These are phyloP conservation scores for Ascocoryne sarcoides DNA, from an alignment of 2,329 filamentous ascomycete genomes.

Conservation along the genomic window DNA sequence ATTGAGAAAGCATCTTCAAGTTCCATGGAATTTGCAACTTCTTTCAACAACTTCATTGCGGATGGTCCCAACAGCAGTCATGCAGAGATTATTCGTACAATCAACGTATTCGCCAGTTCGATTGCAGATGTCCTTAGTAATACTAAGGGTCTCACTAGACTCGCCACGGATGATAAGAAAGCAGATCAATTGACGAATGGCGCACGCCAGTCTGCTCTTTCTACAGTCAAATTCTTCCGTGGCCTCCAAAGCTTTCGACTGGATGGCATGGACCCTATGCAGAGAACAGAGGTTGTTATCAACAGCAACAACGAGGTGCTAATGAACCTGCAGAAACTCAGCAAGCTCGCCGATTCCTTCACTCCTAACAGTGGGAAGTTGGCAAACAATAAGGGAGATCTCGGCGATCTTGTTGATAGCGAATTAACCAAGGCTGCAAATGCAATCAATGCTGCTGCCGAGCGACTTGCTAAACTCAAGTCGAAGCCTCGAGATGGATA, in stretches of 20 bases:
- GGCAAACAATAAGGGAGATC: constrained; percentile 66
- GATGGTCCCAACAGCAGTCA: constrained; percentile 89
- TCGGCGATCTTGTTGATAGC: constrained; percentile 85
- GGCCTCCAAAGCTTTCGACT: constrained; percentile 88
- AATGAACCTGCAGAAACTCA: constrained; percentile 85
- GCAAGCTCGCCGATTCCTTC: constrained; percentile 86
- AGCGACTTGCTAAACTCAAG: constrained; percentile 81
- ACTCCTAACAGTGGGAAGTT: constrained; percentile 82
- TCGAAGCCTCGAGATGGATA: constrained; percentile 96
- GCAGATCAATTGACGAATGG: constrained; percentile 75
- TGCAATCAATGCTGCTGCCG: constrained; percentile 86
- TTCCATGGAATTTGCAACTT: constrained; percentile 93
- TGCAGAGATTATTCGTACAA: constrained; percentile 83
- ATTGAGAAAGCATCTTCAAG: constrained; percentile 93
- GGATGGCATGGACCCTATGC: constrained; percentile 78
- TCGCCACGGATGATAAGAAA: constrained; percentile 94
- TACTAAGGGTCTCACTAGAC: constrained; percentile 86
- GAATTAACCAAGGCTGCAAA: constrained; percentile 91
- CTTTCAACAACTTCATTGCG: constrained; percentile 97
- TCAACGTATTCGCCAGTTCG: constrained; percentile 82
- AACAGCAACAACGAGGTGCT: constrained; percentile 96
- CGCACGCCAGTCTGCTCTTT: constrained; percentile 73
- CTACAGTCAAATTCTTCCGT: constrained; percentile 91
- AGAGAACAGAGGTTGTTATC: constrained; percentile 96
- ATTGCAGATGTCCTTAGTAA: constrained; percentile 92